Evolutionary conservation across 176 grass and related monocot species (phyloP), one percentile per base, ranked within the genome.

Genomic region (Raddia guianensis): DNA sequence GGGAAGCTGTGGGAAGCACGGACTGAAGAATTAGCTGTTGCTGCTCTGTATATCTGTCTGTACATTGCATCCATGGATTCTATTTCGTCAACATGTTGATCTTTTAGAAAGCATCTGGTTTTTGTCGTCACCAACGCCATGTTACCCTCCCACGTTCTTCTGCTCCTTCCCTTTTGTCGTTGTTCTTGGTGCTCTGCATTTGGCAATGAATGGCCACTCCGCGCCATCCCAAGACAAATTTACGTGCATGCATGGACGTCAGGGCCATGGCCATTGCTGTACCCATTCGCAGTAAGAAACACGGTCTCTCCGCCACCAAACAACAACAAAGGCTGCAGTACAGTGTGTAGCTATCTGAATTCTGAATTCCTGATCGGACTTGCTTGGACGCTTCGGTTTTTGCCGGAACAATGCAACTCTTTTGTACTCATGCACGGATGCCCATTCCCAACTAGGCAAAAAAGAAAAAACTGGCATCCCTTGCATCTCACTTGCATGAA

Each of bases 31-130:
- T 46, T 51, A 76, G 86, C 10, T 73, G 46, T 49, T 85, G 83
- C 63, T 87, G 71, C 73, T 82, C 85, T 93, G 88, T 93, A 89
- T 81, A 85, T 87, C 68, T 78, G 77, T 73, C 63, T 93, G 88
- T 97, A 89, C 90, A 97, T 93, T 91, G 86, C 72, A 64, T 85
- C 68, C 77, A 66, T 92, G 86, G 70, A 84, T 84, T 88, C 55
- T 80, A 74, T 86, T 81, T 66, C 62, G 51, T 75, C 82, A 64
- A 66, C 79, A 35, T 79, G 73, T 72, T 67, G n/a, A 62, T 66
- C 27, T 77, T 62, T 82, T 61, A 61, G 66, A 73, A 73, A 51
- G 37, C 55, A 48, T 18, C 68, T 62, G 2, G 43, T 32, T 80
- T 80, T 77, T 58, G 73, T 85, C 68, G 63, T 75, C 68, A 18